Evolutionary conservation across 73 alveolate genomes (phyloP).

Genomic region (Paramecium tetraurelia): DNA sequence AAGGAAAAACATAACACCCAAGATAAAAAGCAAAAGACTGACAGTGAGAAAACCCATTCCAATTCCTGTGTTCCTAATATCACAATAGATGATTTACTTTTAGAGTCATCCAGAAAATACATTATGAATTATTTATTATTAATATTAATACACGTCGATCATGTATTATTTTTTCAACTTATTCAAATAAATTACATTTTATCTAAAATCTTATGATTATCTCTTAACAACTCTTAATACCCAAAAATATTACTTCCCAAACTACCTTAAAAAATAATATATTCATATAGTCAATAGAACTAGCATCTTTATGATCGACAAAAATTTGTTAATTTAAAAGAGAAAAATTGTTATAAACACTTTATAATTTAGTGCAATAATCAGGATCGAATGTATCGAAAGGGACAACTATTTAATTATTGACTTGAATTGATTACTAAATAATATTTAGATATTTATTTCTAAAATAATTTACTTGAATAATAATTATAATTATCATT

Average conservation of each 20-base stretch:
- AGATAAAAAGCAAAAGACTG: not conserved
- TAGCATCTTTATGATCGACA: not conserved
- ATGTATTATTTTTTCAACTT: not conserved
- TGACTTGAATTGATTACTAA: too few species aligned
- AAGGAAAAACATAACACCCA: not conserved
- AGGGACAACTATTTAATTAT: not conserved
- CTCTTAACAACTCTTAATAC: not conserved
- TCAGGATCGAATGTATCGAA: not conserved
- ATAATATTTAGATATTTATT: too few species aligned
- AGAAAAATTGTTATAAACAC: not conserved
- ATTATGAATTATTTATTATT: not conserved
- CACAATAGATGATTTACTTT: not conserved
- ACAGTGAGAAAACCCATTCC: conserved; percentile 48
- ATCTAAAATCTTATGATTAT: not conserved
- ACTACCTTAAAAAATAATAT: not conserved
- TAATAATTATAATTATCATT: not conserved
- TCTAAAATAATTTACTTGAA: not conserved
- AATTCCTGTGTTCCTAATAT: conserved; percentile 28
- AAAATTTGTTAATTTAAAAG: not conserved
- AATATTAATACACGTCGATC: conserved; percentile 7
- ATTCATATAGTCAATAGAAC: not conserved
- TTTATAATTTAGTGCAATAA: not conserved
- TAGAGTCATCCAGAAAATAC: conserved; percentile 36
- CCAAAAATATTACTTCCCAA: not conserved
- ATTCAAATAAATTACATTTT: not conserved